These are phyloP conservation scores for Yamadazyma conglobata DNA, from an alignment of 1,139 yeast genomes.

Conservation along the genomic window DNA sequence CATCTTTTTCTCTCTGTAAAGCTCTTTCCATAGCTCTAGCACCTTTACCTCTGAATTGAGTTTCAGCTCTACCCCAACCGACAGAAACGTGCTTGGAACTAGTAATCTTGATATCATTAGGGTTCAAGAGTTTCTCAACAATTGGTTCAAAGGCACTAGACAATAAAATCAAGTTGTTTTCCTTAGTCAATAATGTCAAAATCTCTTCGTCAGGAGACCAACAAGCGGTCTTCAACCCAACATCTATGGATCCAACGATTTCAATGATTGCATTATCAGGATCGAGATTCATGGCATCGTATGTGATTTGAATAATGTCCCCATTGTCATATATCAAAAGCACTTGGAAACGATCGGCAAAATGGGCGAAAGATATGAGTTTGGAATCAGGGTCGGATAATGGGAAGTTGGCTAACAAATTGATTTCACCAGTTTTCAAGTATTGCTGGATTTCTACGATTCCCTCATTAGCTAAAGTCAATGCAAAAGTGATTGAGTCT, in stretches of 20 bases:
- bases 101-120: slow-evolving; percentile 57
- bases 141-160: slow-evolving; percentile 81
- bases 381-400: slow-evolving; percentile 19
- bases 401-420: slow-evolving; percentile 57
- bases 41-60: slow-evolving; percentile 95
- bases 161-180: slow-evolving; percentile 59
- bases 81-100: slow-evolving; percentile 87
- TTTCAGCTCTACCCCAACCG: slow-evolving; percentile 98
- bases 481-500: slow-evolving; percentile 67
- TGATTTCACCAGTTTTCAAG: slow-evolving; percentile 53
- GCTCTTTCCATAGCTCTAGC: slow-evolving; percentile 81
- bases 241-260: slow-evolving; percentile 83
- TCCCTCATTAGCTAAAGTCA: slow-evolving; percentile 59
- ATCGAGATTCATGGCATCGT: slow-evolving; percentile 49
- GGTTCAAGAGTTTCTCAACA: slow-evolving; percentile 55
- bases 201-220: slow-evolving; percentile 97
- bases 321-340: slow-evolving; percentile 63
- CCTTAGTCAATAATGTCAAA: slow-evolving; percentile 63
- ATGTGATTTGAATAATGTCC: slow-evolving; percentile 66
- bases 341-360: slow-evolving; percentile 60
- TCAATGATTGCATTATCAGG: slow-evolving; percentile 56
- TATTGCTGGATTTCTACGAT: slow-evolving; percentile 51
- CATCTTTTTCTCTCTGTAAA: slow-evolving; percentile 57
- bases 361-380: slow-evolving; percentile 55
- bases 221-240: slow-evolving; percentile 64